phyloP scores from a whole-genome alignment of 1,139 yeast species.

The Yamadazyma dushanensis region DNA sequence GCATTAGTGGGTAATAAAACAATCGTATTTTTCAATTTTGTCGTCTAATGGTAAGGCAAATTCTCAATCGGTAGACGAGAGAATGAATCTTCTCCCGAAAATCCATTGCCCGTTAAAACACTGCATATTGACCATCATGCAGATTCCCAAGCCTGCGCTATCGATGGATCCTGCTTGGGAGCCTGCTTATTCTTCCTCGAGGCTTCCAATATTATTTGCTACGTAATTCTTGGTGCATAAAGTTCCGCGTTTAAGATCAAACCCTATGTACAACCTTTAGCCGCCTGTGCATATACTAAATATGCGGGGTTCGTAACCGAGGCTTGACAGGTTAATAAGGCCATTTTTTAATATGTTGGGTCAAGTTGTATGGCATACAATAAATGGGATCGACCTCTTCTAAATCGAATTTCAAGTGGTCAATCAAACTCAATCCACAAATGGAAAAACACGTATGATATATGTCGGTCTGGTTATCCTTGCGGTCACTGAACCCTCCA shows the following conservation, averaged over 20 bases:
- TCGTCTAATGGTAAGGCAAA: background rate
- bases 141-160: no score
- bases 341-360: slow-evolving; percentile 51
- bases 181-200: no score
- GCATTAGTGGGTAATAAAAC: slow-evolving; percentile 1
- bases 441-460: slow-evolving; percentile 91
- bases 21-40: background rate
- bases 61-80: background rate
- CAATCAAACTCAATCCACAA: slow-evolving; percentile 79
- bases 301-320: no score
- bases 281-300: no score
- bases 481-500: slow-evolving; percentile 93
- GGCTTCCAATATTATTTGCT: no score
- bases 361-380: slow-evolving; percentile 67
- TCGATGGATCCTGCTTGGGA: no score
- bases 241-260: background rate
- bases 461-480: slow-evolving; percentile 88
- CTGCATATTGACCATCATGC: no score
- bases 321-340: slow-evolving; percentile 12
- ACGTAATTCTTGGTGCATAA: no score
- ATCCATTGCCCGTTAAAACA: no score
- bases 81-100: no score
- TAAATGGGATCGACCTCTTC: slow-evolving; percentile 76
- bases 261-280: no score
- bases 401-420: slow-evolving; percentile 49